phyloP scores from a whole-genome alignment of 2,329 filamentous ascomycete genomes.

The Diaporthe sp. region DNA sequence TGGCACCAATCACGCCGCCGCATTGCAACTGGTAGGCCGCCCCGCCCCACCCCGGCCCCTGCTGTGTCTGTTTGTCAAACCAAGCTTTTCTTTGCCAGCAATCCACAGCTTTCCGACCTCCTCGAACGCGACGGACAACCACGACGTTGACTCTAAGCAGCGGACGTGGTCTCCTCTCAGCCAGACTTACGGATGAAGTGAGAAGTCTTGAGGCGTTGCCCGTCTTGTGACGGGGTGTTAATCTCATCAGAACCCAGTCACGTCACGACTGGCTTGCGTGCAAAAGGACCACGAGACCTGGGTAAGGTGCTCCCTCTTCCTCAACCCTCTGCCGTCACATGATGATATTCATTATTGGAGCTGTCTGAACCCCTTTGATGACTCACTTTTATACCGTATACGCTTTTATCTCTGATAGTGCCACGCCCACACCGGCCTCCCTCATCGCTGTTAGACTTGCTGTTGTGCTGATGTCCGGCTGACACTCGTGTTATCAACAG shows the following conservation, averaged over 20 bases:
- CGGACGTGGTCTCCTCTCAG: conserved; percentile 4
- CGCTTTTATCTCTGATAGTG: conserved; percentile 43
- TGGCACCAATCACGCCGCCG: conserved; percentile 1
- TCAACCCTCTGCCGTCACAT: conserved; percentile 38
- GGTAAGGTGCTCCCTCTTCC: neutral
- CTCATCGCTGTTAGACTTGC: neutral
- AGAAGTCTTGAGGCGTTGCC: conserved; percentile 23
- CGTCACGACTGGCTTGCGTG: neutral
- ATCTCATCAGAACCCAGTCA: conserved; percentile 13
- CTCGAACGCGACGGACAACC: neutral
- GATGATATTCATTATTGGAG: conserved; percentile 76
- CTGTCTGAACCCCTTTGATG: conserved; percentile 75
- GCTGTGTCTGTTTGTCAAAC: neutral
- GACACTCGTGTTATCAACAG: neutral
- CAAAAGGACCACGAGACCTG: neutral
- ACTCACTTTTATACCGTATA: conserved; percentile 54
- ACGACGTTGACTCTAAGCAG: conserved; percentile 16
- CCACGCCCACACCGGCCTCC: neutral
- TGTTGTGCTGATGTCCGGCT: conserved; percentile 4
- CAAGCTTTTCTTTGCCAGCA: conserved; percentile 17
- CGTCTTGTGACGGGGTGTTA: conserved; percentile 30
- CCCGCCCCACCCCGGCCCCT: conserved; percentile 2
- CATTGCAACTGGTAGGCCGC: no score
- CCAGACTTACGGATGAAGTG: conserved; percentile 34
- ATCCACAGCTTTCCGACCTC: neutral